phyloP scores from a whole-genome alignment of 2,329 filamentous ascomycete species.

The Malbranchea zuffiana region DNA sequence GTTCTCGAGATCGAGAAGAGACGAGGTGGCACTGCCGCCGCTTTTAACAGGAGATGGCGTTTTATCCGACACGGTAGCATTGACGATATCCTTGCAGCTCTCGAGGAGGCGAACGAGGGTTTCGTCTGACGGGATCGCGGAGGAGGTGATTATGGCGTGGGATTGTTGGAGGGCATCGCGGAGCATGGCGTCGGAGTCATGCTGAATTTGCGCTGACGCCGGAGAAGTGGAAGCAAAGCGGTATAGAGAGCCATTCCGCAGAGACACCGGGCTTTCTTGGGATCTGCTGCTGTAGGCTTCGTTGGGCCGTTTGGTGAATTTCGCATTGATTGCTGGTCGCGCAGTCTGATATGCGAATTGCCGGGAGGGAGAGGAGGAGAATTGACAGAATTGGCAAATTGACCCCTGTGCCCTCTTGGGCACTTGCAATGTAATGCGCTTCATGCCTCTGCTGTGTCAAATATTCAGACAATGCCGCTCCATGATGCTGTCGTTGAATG shows the following conservation, averaged over 20 bases:
- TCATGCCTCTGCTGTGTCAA: slow-evolving; percentile 24
- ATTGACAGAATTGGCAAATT: slow-evolving; percentile 32
- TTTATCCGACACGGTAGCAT: slow-evolving; percentile 22
- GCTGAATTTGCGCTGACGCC: background rate
- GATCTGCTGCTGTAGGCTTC: background rate
- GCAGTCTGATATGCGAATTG: slow-evolving; percentile 2
- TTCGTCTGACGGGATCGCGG: slow-evolving; percentile 27
- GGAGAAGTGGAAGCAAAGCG: slow-evolving; percentile 6
- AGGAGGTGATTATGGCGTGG: slow-evolving; percentile 21
- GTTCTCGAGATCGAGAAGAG: slow-evolving; percentile 30
- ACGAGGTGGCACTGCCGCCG: slow-evolving; percentile 30
- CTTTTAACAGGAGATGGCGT: slow-evolving; percentile 18
- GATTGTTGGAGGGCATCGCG: slow-evolving; percentile 22
- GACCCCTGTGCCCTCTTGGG: slow-evolving; percentile 20
- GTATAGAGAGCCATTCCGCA: background rate
- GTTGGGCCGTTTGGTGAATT: background rate
- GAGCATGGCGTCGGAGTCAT: slow-evolving; percentile 21
- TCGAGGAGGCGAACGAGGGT: slow-evolving; percentile 26
- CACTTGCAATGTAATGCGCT: slow-evolving; percentile 24
- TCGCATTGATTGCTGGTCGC: background rate
- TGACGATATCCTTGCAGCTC: slow-evolving; percentile 26
- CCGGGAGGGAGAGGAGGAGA: slow-evolving; percentile 19
- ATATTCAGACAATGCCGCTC: too few species aligned
- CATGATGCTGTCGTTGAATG: too few species aligned
- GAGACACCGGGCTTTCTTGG: background rate